Base-by-base conservation (phyloP, 768 basidiomycete species). In the Leccinum truebloodii region DNA sequence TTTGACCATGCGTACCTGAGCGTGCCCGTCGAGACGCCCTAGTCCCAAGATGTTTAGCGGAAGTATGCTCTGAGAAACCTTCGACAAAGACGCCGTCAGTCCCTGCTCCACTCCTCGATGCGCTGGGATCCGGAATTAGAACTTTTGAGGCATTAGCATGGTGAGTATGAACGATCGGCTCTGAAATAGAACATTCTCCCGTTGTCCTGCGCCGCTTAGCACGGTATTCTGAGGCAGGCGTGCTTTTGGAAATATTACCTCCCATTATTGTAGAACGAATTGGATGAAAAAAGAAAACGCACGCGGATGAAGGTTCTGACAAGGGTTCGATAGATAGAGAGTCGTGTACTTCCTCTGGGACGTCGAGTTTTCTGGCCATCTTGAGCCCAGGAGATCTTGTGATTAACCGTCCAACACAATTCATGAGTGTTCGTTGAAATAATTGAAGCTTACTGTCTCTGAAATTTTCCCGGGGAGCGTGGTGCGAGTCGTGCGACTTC, bases 121-220 rank as follows among this genome's bases (percentile, higher is more conserved):
- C 32, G 20, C 20, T 35, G 6, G 13, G 22, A 55, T 52, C 14
- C 7, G 12, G n/a, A 51, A 14, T 20, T 1, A 14, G 24, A 5
- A 46, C 48, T 1, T 52, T 48, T 20, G 10, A 54, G 7, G 30
- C 16, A 48, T 30, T 8, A 22, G 39, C 34, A 9, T 9, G 26
- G 16, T 16, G 32, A 46, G 18, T 49, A 44, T 7, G 4, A 46
- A 52, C 50, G 1, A 13, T 28, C 20, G 5, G 30, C 1, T 46
- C n/a, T 1, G 62, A 20, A 54, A 44, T 59, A 44, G 60, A 39
- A 49, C 50, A 6, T 35, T 44, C 54, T 5, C 9, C 51, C 9
- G 16, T 55, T 44, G 14, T 58, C 55, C 48, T 63, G 16, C 41
- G 62, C 22, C 61, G 62, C 49, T 70, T 62, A 13, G 41, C 22